These are phyloP conservation scores for Phycomyces nitens DNA, from an alignment of 192 early-diverging fungal species.

Conservation along the genomic window DNA sequence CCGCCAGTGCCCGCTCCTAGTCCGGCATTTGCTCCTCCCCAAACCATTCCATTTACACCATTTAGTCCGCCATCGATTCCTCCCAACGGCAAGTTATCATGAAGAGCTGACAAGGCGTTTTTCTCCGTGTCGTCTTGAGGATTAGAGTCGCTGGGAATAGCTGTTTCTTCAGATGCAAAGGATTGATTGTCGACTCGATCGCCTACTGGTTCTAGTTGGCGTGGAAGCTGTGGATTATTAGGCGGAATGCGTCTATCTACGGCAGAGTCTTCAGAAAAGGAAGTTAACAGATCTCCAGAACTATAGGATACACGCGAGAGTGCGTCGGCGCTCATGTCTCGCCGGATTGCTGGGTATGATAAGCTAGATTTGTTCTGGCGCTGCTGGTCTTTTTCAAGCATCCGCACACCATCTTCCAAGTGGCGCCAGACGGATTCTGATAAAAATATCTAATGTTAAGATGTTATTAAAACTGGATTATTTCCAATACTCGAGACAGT, in stretches of 20 bases:
- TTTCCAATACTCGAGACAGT: too few species aligned
- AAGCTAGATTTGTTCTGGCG: slow-evolving; percentile 30
- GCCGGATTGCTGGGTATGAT: slow-evolving; percentile 2
- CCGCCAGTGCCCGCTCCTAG: slow-evolving; percentile 4
- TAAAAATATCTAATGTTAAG: slow-evolving; percentile 56
- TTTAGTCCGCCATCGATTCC: too few species aligned
- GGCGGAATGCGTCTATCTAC: slow-evolving; percentile 19
- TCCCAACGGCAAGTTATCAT: too few species aligned
- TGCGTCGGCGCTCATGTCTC: slow-evolving; percentile 12
- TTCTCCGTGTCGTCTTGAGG: too few species aligned
- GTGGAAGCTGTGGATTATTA: slow-evolving; percentile 21
- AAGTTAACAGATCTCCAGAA: slow-evolving; percentile 14
- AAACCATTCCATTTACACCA: too few species aligned
- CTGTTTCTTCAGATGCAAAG: too few species aligned
- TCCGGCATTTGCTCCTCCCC: slow-evolving; percentile 10
- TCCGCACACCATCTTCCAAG: slow-evolving; percentile 77
- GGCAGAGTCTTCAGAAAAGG: slow-evolving; percentile 1
- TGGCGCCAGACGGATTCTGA: slow-evolving; percentile 78
- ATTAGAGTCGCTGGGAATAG: too few species aligned
- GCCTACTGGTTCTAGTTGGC: slow-evolving; percentile 32
- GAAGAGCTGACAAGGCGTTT: too few species aligned
- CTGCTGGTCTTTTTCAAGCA: slow-evolving; percentile 50
- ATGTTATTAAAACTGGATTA: neutral
- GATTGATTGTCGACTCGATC: slow-evolving; percentile 1
- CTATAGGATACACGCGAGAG: slow-evolving; percentile 20